Conservation (phyloP, 306 rosid species). For the Amphicarpaea edgeworthii region DNA sequence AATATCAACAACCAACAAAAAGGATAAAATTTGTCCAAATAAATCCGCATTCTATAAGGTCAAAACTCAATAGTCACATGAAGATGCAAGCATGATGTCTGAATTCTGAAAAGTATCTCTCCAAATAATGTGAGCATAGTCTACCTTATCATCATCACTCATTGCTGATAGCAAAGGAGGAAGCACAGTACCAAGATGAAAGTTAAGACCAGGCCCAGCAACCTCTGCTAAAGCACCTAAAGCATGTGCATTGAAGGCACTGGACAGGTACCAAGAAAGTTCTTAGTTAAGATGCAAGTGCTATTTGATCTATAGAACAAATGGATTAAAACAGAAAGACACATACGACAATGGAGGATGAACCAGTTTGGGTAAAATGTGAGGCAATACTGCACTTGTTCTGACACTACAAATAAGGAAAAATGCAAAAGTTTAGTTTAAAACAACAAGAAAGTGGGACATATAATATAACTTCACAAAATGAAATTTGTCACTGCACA, state of each 20-base stretch:
- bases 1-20: conserved; percentile 47
- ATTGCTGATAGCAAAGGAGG: conserved; percentile 92
- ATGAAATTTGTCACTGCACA: conserved; percentile 6
- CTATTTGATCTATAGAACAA: conserved; percentile 28
- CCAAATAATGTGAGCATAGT: conserved; percentile 10
- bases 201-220: conserved; percentile 90
- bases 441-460: conserved; percentile 3
- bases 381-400: conserved; percentile 94
- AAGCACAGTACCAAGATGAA: conserved; percentile 86
- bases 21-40: conserved; percentile 5
- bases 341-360: conserved; percentile 91
- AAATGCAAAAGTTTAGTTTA: conserved; percentile 40
- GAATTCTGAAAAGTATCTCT: conserved; percentile 29
- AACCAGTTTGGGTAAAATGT: conserved; percentile 93
- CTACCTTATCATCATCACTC: conserved; percentile 75
- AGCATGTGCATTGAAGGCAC: conserved; percentile 97
- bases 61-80: conserved; percentile 1
- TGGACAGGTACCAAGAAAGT: conserved; percentile 45
- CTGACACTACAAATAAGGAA: conserved; percentile 68
- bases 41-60: conserved; percentile 14
- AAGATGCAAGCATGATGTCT: conserved; percentile 27
- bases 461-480: conserved; percentile 20
- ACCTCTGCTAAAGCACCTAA: conserved; percentile 98
- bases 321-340: conserved; percentile 38
- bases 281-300: conserved; percentile 17